Evolutionary conservation across 306 rosid genomes (phyloP), one percentile per base, ranked within the genome.

Genomic region (Castanea sativa): DNA sequence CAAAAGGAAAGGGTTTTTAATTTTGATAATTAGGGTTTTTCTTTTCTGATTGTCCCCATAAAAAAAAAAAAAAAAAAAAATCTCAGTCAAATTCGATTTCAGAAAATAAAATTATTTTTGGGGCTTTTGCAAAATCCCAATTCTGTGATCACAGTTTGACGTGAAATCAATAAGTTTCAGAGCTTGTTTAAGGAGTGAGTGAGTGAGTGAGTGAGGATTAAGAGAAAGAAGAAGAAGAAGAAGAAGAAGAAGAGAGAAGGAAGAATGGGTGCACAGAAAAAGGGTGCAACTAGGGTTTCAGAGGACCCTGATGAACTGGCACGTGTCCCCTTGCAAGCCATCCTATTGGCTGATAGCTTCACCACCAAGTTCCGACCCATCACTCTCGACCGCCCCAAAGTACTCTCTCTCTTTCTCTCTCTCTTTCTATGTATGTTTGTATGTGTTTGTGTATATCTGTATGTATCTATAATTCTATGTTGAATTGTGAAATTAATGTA

Each of bases 331-430:
- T 77, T 93, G 81, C 99, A 96, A 79, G 98, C 98, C 30, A 82
- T 96, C 55, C 96, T 96, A 75, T 79, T 96, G 55, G 99, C 99
- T 14, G 99, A 96, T 83, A 93, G 97, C 65, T 96, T 96, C 30
- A 64, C 93, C 65, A 96, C 99, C 63, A 90, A 89, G 85, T 96
- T 96, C 88, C 89, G 94, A 63, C 99, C 99, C 71, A 96, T 93
- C 84, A 96, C 99, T 12, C 99, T 96, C 19, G 96, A 96, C 83
- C 97, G 98, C 77, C 98, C 99, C 76, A 95, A 95, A 81, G 98
- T 95, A 76, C 21, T 8, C 30, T 60, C 25, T 49, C 75, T 69
- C 16, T 55, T n/a, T 27, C 25, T 53, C 52, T 49, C 3, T 20
- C n/a, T 8, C 29, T 5, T 0, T 25, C 2, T 58, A 16, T 52